Evolutionary conservation across 1,139 yeast genomes (phyloP).

Genomic region (Lodderomyces metapsilosis): DNA sequence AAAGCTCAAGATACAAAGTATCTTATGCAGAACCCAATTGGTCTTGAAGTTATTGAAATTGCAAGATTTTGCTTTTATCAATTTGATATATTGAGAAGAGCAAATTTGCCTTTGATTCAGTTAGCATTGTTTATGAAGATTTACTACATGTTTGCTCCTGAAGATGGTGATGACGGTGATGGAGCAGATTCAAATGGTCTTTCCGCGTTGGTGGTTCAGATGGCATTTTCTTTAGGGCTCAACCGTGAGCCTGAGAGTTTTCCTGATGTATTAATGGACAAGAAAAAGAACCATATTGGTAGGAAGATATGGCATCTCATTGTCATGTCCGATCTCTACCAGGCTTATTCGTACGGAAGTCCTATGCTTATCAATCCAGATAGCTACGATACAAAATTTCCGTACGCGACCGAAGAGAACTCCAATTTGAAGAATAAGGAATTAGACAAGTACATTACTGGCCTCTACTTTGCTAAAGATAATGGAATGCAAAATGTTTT

Average conservation of each 20-base stretch:
- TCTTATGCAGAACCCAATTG: slow-evolving; percentile 47
- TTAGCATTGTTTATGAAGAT: slow-evolving; percentile 37
- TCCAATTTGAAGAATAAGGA: slow-evolving; percentile 21
- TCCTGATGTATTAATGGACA: slow-evolving; percentile 20
- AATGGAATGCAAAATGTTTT: slow-evolving; percentile 11
- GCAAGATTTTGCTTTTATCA: slow-evolving; percentile 56
- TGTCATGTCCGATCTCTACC: slow-evolving; percentile 24
- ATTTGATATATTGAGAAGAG: slow-evolving; percentile 47
- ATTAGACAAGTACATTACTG: slow-evolving; percentile 23
- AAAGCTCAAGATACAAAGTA: slow-evolving; percentile 36
- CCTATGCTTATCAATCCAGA: slow-evolving; percentile 22
- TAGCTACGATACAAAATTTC: slow-evolving; percentile 28
- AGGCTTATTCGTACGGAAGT: slow-evolving; percentile 30
- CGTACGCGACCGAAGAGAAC: slow-evolving; percentile 24
- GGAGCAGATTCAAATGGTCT: slow-evolving; percentile 43
- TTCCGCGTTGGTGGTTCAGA: slow-evolving; percentile 38
- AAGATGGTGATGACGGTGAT: slow-evolving; percentile 50
- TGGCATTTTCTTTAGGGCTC: slow-evolving; percentile 47
- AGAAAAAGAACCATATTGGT: slow-evolving; percentile 35
- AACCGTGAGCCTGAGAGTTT: slow-evolving; percentile 41
- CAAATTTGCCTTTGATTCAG: slow-evolving; percentile 51
- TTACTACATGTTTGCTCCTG: slow-evolving; percentile 47
- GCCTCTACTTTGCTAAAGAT: slow-evolving; percentile 12
- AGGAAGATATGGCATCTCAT: slow-evolving; percentile 53
- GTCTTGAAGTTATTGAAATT: slow-evolving; percentile 41